Base-by-base conservation (phyloP, 1,284 basidiomycete genomes). In the Trametes pubescens region DNA sequence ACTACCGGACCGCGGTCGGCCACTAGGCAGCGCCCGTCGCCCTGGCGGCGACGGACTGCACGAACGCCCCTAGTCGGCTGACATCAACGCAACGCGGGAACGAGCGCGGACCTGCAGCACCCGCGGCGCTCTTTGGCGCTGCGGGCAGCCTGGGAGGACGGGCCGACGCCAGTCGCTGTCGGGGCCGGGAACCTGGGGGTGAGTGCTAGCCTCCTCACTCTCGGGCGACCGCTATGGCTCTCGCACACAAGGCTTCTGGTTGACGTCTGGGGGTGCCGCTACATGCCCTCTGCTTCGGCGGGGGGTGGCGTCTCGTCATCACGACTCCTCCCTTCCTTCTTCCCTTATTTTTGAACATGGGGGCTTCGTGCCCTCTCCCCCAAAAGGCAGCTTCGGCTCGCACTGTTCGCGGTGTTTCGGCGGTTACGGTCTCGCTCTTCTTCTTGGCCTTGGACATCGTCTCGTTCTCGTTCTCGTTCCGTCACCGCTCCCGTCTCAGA, bases 1-100 rank as follows among this genome's bases (percentile, higher is more conserved):
- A 53, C 51, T 58, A 65, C 63, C 63, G 62, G 61, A 37, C 58
- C 43, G 51, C 49, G 34, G 14, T 51, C 34, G 38, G 51, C 14
- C 16, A 37, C 58, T 52, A 53, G 51, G 51, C 21, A 51, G 40
- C 38, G 26, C n/a, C 43, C n/a, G 10, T 32, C 29, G 38, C 48
- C 51, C 58, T 46, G 22, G 48, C 43, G 58, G 58, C 34, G 40
- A 46, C 29, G 43, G n/a, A 38, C 37, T n/a, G 52, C 29, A 44
- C 22, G n/a, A n/a, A 18, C 21, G n/a, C 43, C 58, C 29, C 47
- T 58, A 34, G 35, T 26, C 14, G 21, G 9, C 18, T 29, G n/a
- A 26, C 22, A 32, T n/a, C 29, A 16, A 37, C 32, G 48, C 44
- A 21, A 22, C 37, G 26, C 37, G 47, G 38, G 47, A 21, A 58